Conservation (phyloP, 1,284 basidiomycete species). For the Meira nashicola region DNA sequence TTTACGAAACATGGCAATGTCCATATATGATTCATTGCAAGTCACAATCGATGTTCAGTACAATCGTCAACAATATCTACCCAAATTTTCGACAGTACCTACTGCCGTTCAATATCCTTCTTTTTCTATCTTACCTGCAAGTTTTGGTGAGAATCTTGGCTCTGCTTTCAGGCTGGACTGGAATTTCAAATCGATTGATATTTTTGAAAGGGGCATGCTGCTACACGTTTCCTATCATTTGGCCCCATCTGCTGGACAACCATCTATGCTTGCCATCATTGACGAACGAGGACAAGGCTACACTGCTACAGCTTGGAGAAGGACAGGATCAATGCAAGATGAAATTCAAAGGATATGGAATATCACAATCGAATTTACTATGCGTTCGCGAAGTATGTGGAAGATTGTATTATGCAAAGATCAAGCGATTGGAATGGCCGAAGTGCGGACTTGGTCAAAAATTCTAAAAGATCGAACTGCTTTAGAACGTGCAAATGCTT, state of each 20-base stretch:
- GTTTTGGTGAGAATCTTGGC: background rate
- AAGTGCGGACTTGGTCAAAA: constrained; percentile 8
- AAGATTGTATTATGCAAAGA: constrained; percentile 26
- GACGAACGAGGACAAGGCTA: constrained; percentile 30
- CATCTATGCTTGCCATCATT: constrained; percentile 27
- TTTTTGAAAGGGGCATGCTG: constrained; percentile 22
- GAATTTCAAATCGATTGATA: constrained; percentile 3
- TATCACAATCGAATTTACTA: constrained; percentile 23
- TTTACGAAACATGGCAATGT: constrained; percentile 4
- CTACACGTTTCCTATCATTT: constrained; percentile 27
- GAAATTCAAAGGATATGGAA: constrained; percentile 23
- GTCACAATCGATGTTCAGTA: constrained; percentile 1
- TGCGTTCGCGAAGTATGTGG: constrained; percentile 24
- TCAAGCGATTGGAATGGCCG: constrained; percentile 12
- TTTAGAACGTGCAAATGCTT: background rate
- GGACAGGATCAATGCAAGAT: constrained; percentile 12
- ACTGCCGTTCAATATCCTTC: constrained; percentile 22
- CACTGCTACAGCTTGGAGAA: constrained; percentile 9
- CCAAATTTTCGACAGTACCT: background rate
- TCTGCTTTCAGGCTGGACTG: background rate
- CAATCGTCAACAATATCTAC: background rate
- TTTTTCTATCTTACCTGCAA: constrained; percentile 15
- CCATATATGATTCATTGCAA: constrained; percentile 11
- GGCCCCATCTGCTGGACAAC: background rate
- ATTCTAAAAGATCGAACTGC: background rate